Evolutionary conservation across 2,329 filamentous ascomycete genomes (phyloP).

Genomic region (Penicillium vulpinum): DNA sequence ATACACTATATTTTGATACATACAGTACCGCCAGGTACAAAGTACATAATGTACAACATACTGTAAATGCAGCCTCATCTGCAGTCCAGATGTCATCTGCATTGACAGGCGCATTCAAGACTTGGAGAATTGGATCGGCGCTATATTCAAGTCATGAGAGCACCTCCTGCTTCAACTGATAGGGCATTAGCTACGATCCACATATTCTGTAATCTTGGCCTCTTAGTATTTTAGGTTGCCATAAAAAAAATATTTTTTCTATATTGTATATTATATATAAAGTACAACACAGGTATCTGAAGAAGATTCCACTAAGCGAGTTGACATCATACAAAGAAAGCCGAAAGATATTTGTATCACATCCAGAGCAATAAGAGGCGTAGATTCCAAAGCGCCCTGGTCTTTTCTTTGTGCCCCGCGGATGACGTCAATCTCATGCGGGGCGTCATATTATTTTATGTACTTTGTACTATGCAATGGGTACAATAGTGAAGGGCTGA

Average conservation of each 20-base stretch:
- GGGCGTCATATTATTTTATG: neutral
- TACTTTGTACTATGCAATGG: too few species aligned
- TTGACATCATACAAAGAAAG: neutral
- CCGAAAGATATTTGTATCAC: neutral
- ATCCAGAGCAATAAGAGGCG: neutral
- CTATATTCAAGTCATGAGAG: neutral
- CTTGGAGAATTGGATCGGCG: neutral
- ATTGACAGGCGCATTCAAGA: neutral
- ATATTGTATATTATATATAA: neutral
- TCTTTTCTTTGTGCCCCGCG: neutral
- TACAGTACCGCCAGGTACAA: neutral
- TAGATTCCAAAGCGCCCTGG: neutral
- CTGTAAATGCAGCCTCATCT: neutral
- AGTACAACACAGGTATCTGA: neutral
- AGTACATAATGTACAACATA: neutral
- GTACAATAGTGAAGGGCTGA: too few species aligned
- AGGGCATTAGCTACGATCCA: neutral
- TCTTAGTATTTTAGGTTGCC: neutral
- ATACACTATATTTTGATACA: neutral
- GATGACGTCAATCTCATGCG: neutral
- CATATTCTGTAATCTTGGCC: neutral
- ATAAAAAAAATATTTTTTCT: neutral
- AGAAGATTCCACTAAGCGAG: neutral
- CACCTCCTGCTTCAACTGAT: neutral
- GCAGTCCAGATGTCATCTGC: neutral